Evolutionary conservation across 495 filamentous ascomycete genomes (phyloP).

Genomic region (Saxispiralis lemnorum): DNA sequence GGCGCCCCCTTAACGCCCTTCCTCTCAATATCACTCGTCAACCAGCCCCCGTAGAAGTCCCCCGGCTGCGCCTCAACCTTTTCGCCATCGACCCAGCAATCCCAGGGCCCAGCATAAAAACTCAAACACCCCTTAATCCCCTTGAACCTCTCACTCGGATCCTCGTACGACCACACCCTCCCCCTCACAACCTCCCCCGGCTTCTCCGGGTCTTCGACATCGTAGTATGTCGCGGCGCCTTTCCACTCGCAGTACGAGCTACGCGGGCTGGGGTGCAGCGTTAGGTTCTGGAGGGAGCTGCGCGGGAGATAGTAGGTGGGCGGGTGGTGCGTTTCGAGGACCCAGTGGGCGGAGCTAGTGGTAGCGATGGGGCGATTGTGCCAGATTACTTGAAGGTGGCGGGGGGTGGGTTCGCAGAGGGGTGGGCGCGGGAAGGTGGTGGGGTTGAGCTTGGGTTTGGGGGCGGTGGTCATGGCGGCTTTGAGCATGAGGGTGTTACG

Average conservation of each 20-base stretch:
- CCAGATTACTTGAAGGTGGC: conserved; percentile 37
- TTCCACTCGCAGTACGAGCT: conserved; percentile 40
- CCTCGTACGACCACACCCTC: conserved; percentile 37
- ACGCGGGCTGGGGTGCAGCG: conserved; percentile 27
- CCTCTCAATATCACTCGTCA: conserved; percentile 38
- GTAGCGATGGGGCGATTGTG: conserved; percentile 35
- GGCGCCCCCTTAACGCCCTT: conserved; percentile 32
- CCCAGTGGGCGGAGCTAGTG: conserved; percentile 38
- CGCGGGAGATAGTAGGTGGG: conserved; percentile 42
- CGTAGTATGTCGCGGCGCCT: conserved; percentile 35
- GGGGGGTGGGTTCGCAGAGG: conserved; percentile 30
- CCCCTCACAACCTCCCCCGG: conserved; percentile 26
- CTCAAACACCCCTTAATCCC: conserved; percentile 33
- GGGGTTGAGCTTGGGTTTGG: conserved; percentile 28
- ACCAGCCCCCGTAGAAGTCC: conserved; percentile 43
- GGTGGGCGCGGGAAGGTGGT: conserved; percentile 42
- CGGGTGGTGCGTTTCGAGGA: conserved; percentile 41
- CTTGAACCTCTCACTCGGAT: conserved; percentile 30
- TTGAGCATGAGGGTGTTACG: conserved; percentile 3
- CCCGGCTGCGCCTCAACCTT: conserved; percentile 37
- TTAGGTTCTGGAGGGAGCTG: conserved; percentile 23
- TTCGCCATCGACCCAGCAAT: conserved; percentile 44
- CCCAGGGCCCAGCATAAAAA: conserved; percentile 38
- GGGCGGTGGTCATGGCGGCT: conserved; percentile 16
- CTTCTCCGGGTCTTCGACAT: conserved; percentile 22